Conservation (phyloP, 192 early-diverging fungal genomes). For the Jimgerdemannia lactiflua region DNA sequence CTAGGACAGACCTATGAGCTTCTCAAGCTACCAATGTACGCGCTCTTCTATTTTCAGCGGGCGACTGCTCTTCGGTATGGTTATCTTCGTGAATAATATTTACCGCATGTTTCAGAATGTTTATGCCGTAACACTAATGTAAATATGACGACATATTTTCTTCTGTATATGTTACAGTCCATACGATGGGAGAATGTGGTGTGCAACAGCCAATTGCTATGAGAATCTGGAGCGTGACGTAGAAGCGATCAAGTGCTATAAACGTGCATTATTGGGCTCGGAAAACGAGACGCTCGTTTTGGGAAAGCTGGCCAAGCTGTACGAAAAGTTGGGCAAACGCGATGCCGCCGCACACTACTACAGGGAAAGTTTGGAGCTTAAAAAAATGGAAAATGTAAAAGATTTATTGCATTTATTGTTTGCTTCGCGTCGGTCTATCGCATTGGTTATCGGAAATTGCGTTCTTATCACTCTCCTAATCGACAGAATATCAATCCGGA, state of each 20-base stretch:
- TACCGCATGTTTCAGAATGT: neutral
- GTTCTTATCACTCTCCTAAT: conserved; percentile 2
- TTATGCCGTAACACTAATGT: neutral
- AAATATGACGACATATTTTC: neutral
- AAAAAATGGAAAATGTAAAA: conserved; percentile 20
- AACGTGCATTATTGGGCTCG: conserved; percentile 62
- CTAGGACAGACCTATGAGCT: conserved; percentile 89
- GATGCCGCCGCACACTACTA: conserved; percentile 61
- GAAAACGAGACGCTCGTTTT: conserved; percentile 55
- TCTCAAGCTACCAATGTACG: conserved; percentile 77
- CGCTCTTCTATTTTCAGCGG: conserved; percentile 78
- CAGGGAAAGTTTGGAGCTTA: conserved; percentile 28
- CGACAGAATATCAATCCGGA: conserved; percentile 10
- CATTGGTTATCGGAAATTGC: neutral
- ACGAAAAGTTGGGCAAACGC: conserved; percentile 49
- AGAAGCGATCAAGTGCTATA: conserved; percentile 74
- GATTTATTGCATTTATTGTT: neutral
- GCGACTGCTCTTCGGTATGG: conserved; percentile 59
- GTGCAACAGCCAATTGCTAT: conserved; percentile 70
- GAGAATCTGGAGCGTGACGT: conserved; percentile 47
- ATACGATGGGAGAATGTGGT: conserved; percentile 89
- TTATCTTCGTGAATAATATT: neutral
- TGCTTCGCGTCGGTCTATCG: neutral
- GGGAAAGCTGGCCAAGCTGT: conserved; percentile 56
- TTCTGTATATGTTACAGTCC: conserved; percentile 39